These are phyloP conservation scores for Saccharomycodes ludwigii DNA, from an alignment of 805 yeast species.

Conservation along the genomic window DNA sequence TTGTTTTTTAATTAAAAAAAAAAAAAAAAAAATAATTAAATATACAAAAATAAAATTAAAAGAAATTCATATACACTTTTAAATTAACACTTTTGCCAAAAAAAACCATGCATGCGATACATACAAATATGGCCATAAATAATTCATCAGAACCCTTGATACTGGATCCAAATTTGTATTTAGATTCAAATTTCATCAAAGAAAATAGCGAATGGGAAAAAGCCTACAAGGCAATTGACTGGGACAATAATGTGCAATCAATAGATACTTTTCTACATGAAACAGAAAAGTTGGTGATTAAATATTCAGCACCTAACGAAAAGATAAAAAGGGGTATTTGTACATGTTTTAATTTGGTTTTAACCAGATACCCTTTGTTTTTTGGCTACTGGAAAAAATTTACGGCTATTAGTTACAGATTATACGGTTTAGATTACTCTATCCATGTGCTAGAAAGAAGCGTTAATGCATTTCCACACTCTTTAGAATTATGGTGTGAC, in stretches of 20 bases:
- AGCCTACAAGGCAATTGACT: conserved; percentile 13
- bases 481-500: conserved; percentile 60
- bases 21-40: too few species aligned
- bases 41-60: too few species aligned
- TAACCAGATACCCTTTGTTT: conserved; percentile 46
- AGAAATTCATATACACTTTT: too few species aligned
- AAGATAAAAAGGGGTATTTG: conserved; percentile 19
- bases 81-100: too few species aligned
- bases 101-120: too few species aligned
- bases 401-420: conserved; percentile 40
- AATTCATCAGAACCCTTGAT: too few species aligned
- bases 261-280: conserved; percentile 29
- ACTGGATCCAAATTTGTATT: too few species aligned
- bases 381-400: conserved; percentile 55
- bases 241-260: conserved; percentile 23
- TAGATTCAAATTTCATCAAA: conserved; percentile 18
- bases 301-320: conserved; percentile 23
- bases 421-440: conserved; percentile 42
- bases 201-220: conserved; percentile 17
- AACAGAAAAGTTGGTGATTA: conserved; percentile 23
- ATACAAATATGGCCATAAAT: too few species aligned
- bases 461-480: conserved; percentile 39
- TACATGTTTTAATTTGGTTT: conserved; percentile 28
- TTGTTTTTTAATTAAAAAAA: too few species aligned
- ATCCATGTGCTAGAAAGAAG: conserved; percentile 31